A percentile compares a stretch with the other conserved stretches of the same genome.
These are phyloP conservation scores for Podosphaera fusca DNA, from an alignment of 2,329 filamentous ascomycete species.

Conservation along the genomic window DNA sequence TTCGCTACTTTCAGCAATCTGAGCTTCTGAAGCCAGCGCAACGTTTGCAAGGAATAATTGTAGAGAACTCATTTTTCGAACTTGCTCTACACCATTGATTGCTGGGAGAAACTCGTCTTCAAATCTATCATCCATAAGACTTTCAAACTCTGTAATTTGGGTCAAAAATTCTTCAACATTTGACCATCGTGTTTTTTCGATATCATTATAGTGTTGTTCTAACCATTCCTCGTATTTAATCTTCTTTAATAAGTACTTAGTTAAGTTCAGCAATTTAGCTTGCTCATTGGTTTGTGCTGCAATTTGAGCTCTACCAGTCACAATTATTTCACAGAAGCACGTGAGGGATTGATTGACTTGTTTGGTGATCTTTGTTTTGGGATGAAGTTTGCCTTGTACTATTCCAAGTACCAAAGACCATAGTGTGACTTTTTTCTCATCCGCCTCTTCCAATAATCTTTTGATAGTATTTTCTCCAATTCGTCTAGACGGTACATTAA, in stretches of 20 bases:
- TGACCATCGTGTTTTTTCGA: constrained; percentile 59
- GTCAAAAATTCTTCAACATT: constrained; percentile 76
- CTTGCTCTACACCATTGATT: constrained; percentile 49
- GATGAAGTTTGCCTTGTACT: constrained; percentile 26
- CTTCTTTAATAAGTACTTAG: constrained; percentile 35
- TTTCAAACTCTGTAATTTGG: constrained; percentile 49
- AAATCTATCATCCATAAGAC: constrained; percentile 10
- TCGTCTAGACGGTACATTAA: constrained; percentile 63
- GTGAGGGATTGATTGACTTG: constrained; percentile 32
- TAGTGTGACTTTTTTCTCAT: constrained; percentile 40
- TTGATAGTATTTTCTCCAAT: constrained; percentile 64
- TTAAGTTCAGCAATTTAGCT: constrained; percentile 14
- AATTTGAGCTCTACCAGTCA: constrained; percentile 31
- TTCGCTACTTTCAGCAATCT: constrained; percentile 34
- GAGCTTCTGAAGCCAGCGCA: constrained; percentile 58
- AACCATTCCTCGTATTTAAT: constrained; percentile 56
- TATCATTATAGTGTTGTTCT: constrained; percentile 44
- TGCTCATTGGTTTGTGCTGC: constrained; percentile 9
- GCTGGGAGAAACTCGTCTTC: constrained; percentile 36
- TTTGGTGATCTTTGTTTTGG: constrained; percentile 30
- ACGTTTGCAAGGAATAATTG: constrained; percentile 76
- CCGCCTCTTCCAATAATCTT: constrained; percentile 52
- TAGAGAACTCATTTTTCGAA: constrained; percentile 37
- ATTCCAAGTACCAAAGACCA: constrained; percentile 50
- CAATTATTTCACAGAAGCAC: constrained; percentile 34